These are phyloP conservation scores for Ceratocystis albifundus DNA, from an alignment of 2,329 filamentous ascomycete species.

Conservation along the genomic window DNA sequence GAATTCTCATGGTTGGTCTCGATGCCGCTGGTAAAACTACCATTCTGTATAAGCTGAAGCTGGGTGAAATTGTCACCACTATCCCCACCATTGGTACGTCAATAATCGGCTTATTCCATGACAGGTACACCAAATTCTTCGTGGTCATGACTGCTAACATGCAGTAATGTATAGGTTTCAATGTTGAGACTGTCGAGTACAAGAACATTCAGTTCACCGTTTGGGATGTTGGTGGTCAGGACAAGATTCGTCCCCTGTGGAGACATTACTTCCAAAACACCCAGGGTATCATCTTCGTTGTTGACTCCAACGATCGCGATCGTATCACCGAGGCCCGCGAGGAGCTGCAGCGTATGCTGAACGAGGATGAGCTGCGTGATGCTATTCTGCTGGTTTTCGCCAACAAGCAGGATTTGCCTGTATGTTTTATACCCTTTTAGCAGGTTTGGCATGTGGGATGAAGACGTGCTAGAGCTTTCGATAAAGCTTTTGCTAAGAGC, in stretches of 20 bases:
- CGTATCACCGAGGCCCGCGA: slow-evolving; percentile 94
- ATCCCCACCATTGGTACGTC: slow-evolving; percentile 90
- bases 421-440: slow-evolving; percentile 40
- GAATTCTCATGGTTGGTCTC: slow-evolving; percentile 99
- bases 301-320: slow-evolving; percentile 97
- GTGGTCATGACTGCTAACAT: not conserved
- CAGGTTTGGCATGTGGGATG: not conserved
- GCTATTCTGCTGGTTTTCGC: slow-evolving; percentile 94
- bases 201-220: slow-evolving; percentile 99
- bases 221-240: slow-evolving; percentile 99
- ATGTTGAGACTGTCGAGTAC: slow-evolving; percentile 99
- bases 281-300: slow-evolving; percentile 98
- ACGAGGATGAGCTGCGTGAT: slow-evolving; percentile 97
- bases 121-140: not conserved
- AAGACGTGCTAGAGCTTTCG: not conserved
- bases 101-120: not conserved
- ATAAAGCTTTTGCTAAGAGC: not conserved
- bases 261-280: slow-evolving; percentile 99
- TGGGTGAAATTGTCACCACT: slow-evolving; percentile 97
- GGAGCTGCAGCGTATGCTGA: slow-evolving; percentile 95
- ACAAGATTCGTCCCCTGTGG: slow-evolving; percentile 99
- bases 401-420: slow-evolving; percentile 99
- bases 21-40: slow-evolving; percentile 99
- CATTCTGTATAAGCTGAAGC: slow-evolving; percentile 99
- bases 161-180: slow-evolving; percentile 58